Percentiles rank a stretch among this genome's conserved stretches.
Evolutionary conservation across 257 asterid species (phyloP).

Genomic region (Petrea volubilis): DNA sequence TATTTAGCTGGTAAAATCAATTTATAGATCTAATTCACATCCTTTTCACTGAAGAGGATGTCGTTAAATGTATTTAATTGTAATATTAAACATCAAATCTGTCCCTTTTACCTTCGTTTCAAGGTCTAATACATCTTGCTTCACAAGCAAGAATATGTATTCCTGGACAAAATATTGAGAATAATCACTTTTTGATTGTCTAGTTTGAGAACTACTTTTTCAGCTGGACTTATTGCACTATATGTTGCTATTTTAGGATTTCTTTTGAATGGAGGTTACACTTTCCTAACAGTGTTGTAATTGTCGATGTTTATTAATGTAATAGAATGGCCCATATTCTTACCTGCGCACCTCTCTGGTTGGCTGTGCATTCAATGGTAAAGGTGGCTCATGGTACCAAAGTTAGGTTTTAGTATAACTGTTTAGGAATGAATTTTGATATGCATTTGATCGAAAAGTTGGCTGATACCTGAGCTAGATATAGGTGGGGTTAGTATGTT

Average conservation of each 20-base stretch:
- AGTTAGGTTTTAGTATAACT: background rate
- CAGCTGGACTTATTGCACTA: background rate
- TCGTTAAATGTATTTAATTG: slow-evolving; percentile 17
- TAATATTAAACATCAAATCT: slow-evolving; percentile 20
- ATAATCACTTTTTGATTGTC: slow-evolving; percentile 18
- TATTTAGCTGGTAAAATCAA: slow-evolving; percentile 80
- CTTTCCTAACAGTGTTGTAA: background rate
- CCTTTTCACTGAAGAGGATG: slow-evolving; percentile 12
- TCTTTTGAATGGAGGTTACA: background rate
- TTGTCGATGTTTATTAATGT: background rate
- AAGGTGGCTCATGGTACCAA: background rate
- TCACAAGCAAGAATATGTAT: slow-evolving; percentile 23
- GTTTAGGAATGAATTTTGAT: background rate
- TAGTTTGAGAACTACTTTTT: background rate
- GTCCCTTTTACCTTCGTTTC: slow-evolving; percentile 3
- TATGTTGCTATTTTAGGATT: background rate
- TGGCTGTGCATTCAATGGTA: background rate
- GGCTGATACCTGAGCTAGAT: background rate
- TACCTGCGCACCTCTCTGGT: too few species aligned
- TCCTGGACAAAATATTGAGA: slow-evolving; percentile 10
- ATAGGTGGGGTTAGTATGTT: background rate
- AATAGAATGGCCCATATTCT: background rate
- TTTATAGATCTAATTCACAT: slow-evolving; percentile 40
- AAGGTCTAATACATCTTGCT: background rate
- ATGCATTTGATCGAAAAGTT: background rate